Base-by-base conservation (phyloP, 2,329 filamentous ascomycete species). In the Fusarium sp. region DNA sequence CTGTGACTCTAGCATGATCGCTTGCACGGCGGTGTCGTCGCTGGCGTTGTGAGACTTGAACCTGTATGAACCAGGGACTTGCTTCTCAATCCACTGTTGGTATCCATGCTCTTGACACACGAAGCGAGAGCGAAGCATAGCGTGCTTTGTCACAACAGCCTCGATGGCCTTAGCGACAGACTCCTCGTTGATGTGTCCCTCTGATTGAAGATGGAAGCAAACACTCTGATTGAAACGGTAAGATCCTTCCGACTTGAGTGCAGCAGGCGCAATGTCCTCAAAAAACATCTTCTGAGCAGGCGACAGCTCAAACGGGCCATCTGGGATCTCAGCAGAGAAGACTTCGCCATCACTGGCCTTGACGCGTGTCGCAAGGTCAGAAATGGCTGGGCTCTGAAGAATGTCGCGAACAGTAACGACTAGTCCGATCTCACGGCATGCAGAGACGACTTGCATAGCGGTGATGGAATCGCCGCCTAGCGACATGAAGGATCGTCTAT, bases 271-370 rank as follows among this genome's bases (percentile, higher is more conserved):
- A 28, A 59, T 59, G 11, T 59, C 32, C 0, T 59, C 14, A 36
- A 51, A 59, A 15, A 59, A 59, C 56, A 59, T 59, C 15, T 36
- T 59, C 56, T 59, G 56, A 17, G 42, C 56, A 38, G 56, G 32
- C 8, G 56, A 59, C 8, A 59, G 32, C 12, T 51, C 42, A 30
- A 51, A 59, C 0, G 22, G 42, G 0, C 26, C 44, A 9, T 59
- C 56, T 3, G 56, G 56, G 4, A 59, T 38, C 42, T 51, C 56
- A 38, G 22, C 8, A 1, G 56, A 59, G 26, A 58, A 58, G 1
- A 10, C 14, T 2, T 55, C 51, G 0, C n/a, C 30, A 17, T 58
- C 55, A 10, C 30, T 58, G 3, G 6, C 32, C 30, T 48, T 45
- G 5, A 36, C 57, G 4, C 26, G 44, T 1, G 32, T 38, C 2